Evolutionary conservation across 345 rosid genomes (phyloP).

Genomic region (Brassica nigra): DNA sequence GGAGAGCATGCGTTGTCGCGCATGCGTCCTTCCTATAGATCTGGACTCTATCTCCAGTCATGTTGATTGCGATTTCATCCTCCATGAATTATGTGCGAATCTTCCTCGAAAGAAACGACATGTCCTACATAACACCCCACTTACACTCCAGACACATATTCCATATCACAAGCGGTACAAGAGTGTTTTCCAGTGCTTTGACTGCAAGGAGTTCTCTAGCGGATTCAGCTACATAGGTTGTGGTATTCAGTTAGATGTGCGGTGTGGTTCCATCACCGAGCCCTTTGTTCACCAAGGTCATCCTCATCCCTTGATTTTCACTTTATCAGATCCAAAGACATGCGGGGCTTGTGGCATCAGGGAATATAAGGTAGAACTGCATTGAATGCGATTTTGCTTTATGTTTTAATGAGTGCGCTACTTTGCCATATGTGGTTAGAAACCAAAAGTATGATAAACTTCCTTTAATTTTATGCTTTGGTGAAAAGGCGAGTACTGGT

Average conservation of each 20-base stretch:
- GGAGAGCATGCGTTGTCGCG: background rate
- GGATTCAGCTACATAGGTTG: constrained; percentile 1
- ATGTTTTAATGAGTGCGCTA: background rate
- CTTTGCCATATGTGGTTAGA: background rate
- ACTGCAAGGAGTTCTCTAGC: background rate
- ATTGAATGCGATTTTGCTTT: background rate
- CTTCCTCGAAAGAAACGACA: background rate
- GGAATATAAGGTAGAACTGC: background rate
- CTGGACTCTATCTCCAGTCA: background rate
- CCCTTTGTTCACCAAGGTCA: background rate
- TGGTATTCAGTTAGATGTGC: background rate
- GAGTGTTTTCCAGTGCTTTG: background rate
- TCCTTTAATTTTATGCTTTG: background rate
- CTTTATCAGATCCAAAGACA: background rate
- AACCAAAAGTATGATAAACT: background rate
- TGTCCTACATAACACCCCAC: background rate
- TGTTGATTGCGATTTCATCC: background rate
- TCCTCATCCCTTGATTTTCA: background rate
- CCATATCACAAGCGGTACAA: background rate
- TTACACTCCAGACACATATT: background rate
- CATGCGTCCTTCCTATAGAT: constrained; percentile 2
- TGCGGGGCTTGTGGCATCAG: background rate
- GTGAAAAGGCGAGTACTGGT: background rate
- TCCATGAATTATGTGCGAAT: background rate
- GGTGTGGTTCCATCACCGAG: background rate